These are phyloP conservation scores for Fomitopsis betulina DNA, from an alignment of 1,284 basidiomycete genomes.

Conservation along the genomic window DNA sequence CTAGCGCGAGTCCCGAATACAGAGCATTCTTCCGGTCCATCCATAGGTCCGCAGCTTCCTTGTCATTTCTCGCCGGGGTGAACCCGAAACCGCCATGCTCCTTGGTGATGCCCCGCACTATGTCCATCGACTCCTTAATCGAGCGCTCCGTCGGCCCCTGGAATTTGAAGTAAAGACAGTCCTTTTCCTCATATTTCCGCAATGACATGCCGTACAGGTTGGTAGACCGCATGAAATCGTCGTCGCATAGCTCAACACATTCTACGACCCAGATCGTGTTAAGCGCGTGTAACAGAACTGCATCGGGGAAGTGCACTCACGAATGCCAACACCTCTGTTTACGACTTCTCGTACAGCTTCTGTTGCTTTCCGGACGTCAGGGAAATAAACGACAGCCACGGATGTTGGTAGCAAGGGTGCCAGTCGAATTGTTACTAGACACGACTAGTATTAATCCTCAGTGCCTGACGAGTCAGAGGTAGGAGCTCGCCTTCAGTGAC, in stretches of 20 bases:
- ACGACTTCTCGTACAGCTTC: conserved; percentile 75
- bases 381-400: conserved; percentile 68
- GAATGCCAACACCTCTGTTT: conserved; percentile 68
- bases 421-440: conserved; percentile 71
- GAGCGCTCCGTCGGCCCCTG: conserved; percentile 64
- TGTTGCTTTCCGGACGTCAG: conserved; percentile 60
- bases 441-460: neutral
- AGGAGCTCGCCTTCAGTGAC: conserved; percentile 75
- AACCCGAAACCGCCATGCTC: conserved; percentile 71
- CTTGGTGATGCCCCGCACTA: conserved; percentile 52
- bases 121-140: conserved; percentile 59
- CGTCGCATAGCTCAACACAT: conserved; percentile 79
- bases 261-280: conserved; percentile 16
- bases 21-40: conserved; percentile 81
- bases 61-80: conserved; percentile 59
- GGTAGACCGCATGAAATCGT: conserved; percentile 64
- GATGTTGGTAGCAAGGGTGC: conserved; percentile 78
- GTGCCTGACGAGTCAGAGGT: neutral
- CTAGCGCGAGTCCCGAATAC: conserved; percentile 63
- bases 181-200: conserved; percentile 62
- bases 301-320: conserved; percentile 33
- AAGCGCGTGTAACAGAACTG: neutral
- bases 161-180: conserved; percentile 86
- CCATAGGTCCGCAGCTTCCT: conserved; percentile 81
- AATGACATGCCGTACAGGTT: conserved; percentile 58